phyloP scores from a whole-genome alignment of 2,329 filamentous ascomycete genomes.

The Dryadomyces quercus-mongolicae region DNA sequence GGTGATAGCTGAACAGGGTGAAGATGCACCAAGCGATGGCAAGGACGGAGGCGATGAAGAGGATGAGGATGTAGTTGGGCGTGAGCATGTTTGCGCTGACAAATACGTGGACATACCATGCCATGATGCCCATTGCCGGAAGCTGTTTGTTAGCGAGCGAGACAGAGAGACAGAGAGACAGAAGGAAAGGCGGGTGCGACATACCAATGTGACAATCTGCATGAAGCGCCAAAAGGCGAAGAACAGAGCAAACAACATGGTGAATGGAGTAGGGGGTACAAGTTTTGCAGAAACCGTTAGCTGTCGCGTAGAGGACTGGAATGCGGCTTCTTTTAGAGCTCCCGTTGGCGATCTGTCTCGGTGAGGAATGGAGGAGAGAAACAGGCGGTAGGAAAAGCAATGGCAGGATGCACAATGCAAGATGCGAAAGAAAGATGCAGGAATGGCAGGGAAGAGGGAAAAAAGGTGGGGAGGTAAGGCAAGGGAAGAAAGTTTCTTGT shows the following conservation, averaged over 20 bases:
- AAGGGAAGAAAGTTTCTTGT: not conserved
- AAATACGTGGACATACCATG: slow-evolving; percentile 53
- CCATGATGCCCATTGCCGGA: slow-evolving; percentile 53
- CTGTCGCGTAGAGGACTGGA: too few relatives aligned
- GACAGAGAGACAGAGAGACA: not conserved
- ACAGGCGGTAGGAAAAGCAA: not conserved
- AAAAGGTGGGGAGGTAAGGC: not conserved
- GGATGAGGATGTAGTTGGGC: slow-evolving; percentile 49
- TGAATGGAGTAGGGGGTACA: too few relatives aligned
- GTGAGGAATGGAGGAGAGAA: not conserved
- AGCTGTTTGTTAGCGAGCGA: slow-evolving; percentile 29
- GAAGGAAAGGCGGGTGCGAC: not conserved
- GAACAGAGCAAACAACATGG: slow-evolving; percentile 50
- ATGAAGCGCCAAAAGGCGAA: slow-evolving; percentile 51
- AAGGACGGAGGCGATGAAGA: slow-evolving; percentile 56
- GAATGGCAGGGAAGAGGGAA: not conserved
- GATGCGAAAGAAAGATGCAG: not conserved
- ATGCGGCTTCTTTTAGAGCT: too few relatives aligned
- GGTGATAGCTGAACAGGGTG: slow-evolving; percentile 56
- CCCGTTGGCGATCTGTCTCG: not conserved
- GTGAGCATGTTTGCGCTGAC: slow-evolving; percentile 43
- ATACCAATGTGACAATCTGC: slow-evolving; percentile 51
- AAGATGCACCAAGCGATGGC: slow-evolving; percentile 51
- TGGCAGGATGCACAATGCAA: not conserved
- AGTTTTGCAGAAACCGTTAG: not conserved